Base-by-base conservation (phyloP, 768 basidiomycete species). In the Baorangia bicolor region DNA sequence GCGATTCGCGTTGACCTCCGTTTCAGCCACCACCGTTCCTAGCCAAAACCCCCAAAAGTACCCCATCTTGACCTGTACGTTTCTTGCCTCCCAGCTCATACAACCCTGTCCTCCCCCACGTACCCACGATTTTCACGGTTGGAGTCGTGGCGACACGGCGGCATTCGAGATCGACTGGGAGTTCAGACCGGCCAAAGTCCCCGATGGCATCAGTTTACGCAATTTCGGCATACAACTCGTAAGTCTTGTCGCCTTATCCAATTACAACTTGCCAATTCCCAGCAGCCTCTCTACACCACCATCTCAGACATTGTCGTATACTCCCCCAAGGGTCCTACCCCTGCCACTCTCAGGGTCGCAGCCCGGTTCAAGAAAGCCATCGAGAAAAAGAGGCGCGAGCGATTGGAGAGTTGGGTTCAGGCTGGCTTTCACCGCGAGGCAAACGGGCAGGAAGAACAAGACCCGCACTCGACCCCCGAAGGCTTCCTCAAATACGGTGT, bases 191-290 rank as follows among this genome's bases (percentile, higher is more conserved):
- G 79, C 81, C 14, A 77, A 77, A 51, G 87, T 93, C 52, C 91
- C 91, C 11, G 87, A 90, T 61, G 91, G 91, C 18, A 91, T 92
- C 55, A 88, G 85, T 56, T 73, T 92, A 64, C 78, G 94, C 60
- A 93, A 95, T 75, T 94, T 95, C 69, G 90, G 90, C 28, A 88
- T 93, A 56, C 94, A 95, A 71, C 83, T 89, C 61, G 88, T 92
- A 67, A 78, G 90, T 85, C 13, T 30, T 23, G 11, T 56, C 50
- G 2, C 34, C 41, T 49, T 14, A 1, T 44, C 20, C 21, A 7
- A 27, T 55, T 44, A 34, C 31, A 28, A n/a, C 38, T 33, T 46
- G 25, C 40, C 25, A 44, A 69, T 55, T n/a, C 46, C 56, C 33
- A 46, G 13, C 28, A 92, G 91, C 84, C 90, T 41, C 88, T 94